Evolutionary conservation across 2,329 filamentous ascomycete genomes (phyloP).

Genomic region (Ilyonectria sp.): DNA sequence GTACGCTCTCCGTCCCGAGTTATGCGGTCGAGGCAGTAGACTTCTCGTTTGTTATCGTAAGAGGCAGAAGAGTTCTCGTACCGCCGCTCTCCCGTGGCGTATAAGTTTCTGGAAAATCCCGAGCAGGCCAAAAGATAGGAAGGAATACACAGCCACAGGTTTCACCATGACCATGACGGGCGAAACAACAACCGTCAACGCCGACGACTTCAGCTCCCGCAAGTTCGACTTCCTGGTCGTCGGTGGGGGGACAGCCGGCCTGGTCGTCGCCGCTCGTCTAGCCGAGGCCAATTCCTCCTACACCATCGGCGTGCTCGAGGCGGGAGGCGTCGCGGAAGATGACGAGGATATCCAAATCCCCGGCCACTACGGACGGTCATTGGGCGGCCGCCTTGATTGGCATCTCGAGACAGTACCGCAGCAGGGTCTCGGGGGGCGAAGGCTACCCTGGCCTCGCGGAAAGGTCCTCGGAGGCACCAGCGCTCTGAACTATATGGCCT

Average conservation of each 20-base stretch:
- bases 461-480: constrained; percentile 74
- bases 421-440: constrained; percentile 55
- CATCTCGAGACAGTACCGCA: constrained; percentile 58
- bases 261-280: constrained; percentile 65
- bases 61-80: neutral
- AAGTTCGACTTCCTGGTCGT: constrained; percentile 60
- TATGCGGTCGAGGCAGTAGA: neutral
- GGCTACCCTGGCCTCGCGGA: constrained; percentile 59
- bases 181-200: constrained; percentile 9
- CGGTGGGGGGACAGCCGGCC: constrained; percentile 69
- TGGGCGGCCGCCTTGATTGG: constrained; percentile 60
- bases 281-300: constrained; percentile 55
- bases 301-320: constrained; percentile 52
- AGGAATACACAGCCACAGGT: neutral
- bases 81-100: constrained; percentile 3
- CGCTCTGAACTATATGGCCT: constrained; percentile 73
- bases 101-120: constrained; percentile 24
- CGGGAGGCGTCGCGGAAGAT: constrained; percentile 47
- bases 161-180: constrained; percentile 26
- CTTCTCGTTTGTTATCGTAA: constrained; percentile 21
- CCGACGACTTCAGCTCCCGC: constrained; percentile 44
- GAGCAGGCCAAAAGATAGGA: neutral
- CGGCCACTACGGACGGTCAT: constrained; percentile 52
- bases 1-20: neutral
- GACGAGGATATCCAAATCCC: constrained; percentile 57